A percentile compares a stretch with the other conserved stretches of the same genome.
Conservation (phyloP, 495 filamentous ascomycete genomes). For the Podospora pseudocomata region DNA sequence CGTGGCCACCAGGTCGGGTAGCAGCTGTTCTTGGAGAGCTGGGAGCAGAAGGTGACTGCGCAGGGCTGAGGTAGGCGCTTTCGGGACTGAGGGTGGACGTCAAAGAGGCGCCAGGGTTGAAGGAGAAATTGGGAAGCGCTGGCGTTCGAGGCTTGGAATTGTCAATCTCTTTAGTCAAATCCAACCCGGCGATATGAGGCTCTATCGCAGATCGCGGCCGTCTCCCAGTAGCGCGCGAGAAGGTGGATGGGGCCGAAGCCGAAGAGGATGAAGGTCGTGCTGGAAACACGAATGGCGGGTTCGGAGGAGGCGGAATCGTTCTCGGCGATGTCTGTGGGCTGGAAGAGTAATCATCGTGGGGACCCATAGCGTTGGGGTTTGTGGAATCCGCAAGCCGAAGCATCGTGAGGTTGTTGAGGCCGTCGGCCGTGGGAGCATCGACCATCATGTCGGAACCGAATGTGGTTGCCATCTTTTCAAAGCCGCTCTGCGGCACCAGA, state of each 20-base stretch:
- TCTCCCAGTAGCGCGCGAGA: conserved; percentile 43
- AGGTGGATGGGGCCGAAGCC: conserved; percentile 46
- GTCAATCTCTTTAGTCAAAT: conserved; percentile 19
- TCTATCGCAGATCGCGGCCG: conserved; percentile 49
- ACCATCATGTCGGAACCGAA: conserved; percentile 36
- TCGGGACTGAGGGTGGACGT: conserved; percentile 23
- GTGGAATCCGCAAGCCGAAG: conserved; percentile 10
- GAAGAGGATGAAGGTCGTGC: conserved; percentile 42
- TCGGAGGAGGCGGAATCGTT: conserved; percentile 54
- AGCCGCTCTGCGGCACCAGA: conserved; percentile 48
- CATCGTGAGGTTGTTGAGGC: conserved; percentile 23
- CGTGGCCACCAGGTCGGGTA: conserved; percentile 45
- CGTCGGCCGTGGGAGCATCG: conserved; percentile 28
- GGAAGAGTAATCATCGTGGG: conserved; percentile 17
- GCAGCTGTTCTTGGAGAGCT: conserved; percentile 43
- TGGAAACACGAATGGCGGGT: conserved; percentile 72
- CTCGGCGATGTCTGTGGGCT: conserved; percentile 34
- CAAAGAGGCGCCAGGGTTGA: conserved; percentile 54
- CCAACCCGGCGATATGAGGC: conserved; percentile 21
- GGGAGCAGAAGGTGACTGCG: conserved; percentile 37
- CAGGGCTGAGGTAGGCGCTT: conserved; percentile 39
- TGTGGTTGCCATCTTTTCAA: conserved; percentile 45
- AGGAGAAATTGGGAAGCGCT: conserved; percentile 60
- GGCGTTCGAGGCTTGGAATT: conserved; percentile 34
- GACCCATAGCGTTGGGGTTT: conserved; percentile 19